These are phyloP conservation scores for Suillus brevipes DNA, from an alignment of 768 basidiomycete species.

Conservation along the genomic window DNA sequence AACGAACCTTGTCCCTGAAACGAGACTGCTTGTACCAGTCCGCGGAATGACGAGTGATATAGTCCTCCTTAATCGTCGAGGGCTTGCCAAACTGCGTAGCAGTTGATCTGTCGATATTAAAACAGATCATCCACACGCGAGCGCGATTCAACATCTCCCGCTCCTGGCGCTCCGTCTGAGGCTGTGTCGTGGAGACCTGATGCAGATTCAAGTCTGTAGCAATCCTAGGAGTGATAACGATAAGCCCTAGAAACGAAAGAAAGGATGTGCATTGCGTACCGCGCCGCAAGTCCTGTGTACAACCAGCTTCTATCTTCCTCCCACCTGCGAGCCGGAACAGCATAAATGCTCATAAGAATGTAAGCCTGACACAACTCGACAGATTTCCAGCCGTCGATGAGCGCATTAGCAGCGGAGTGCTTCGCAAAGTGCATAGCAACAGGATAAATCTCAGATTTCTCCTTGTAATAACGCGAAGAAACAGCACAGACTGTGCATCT, in stretches of 20 bases:
- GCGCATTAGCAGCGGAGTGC: constrained; percentile 75
- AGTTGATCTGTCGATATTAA: constrained; percentile 84
- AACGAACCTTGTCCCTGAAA: constrained; percentile 56
- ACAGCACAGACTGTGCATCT: constrained; percentile 71
- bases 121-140: constrained; percentile 90
- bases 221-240: constrained; percentile 44
- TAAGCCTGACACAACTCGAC: constrained; percentile 92
- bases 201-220: constrained; percentile 90
- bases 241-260: not conserved
- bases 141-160: constrained; percentile 83
- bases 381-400: constrained; percentile 81
- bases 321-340: constrained; percentile 79
- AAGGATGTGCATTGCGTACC: constrained; percentile 37
- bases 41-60: constrained; percentile 65
- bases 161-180: constrained; percentile 73
- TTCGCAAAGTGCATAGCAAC: constrained; percentile 90
- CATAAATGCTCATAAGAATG: constrained; percentile 81
- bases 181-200: constrained; percentile 57
- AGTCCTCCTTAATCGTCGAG: constrained; percentile 84
- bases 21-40: constrained; percentile 76
- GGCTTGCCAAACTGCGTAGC: constrained; percentile 91
- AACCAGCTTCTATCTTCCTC: constrained; percentile 91
- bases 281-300: constrained; percentile 84
- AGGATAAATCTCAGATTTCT: constrained; percentile 82
- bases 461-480: constrained; percentile 75